phyloP scores from a whole-genome alignment of 306 rosid genomes.

The Vigna mungo region DNA sequence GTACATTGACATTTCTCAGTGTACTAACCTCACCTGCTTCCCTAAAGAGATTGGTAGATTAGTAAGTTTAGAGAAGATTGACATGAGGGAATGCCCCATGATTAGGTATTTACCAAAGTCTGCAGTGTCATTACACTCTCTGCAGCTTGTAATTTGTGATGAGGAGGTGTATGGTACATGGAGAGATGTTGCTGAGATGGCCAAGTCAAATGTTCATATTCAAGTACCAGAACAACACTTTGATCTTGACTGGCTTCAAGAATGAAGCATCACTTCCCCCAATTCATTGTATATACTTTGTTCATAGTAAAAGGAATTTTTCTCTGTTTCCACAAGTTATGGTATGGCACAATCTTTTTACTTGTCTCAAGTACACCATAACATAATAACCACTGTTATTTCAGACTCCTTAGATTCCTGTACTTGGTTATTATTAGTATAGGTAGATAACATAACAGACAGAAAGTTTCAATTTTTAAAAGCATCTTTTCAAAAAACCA shows the following conservation, averaged over 20 bases:
- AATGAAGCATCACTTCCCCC: conserved; percentile 34
- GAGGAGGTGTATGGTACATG: conserved; percentile 78
- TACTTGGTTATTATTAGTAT: not conserved
- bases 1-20: conserved; percentile 81
- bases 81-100: conserved; percentile 87
- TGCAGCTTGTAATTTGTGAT: conserved; percentile 72
- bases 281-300: conserved; percentile 47
- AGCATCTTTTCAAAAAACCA: not conserved
- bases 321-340: conserved; percentile 9
- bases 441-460: not conserved
- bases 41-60: conserved; percentile 66
- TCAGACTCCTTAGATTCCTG: conserved; percentile 5
- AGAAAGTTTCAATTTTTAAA: not conserved
- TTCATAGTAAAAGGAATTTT: conserved; percentile 35
- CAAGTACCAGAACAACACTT: conserved; percentile 67
- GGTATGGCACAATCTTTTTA: conserved; percentile 21
- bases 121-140: conserved; percentile 56
- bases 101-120: conserved; percentile 64
- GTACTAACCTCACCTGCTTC: conserved; percentile 63
- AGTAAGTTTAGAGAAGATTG: conserved; percentile 75
- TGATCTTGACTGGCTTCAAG: conserved; percentile 82
- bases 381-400: not conserved
- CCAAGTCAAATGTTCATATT: conserved; percentile 59
- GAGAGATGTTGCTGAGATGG: conserved; percentile 60
- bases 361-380: not conserved